Percentiles rank a stretch among this genome's conserved stretches.
Evolutionary conservation across 768 basidiomycete species (phyloP).

Genomic region (Glaciozyma martinii): DNA sequence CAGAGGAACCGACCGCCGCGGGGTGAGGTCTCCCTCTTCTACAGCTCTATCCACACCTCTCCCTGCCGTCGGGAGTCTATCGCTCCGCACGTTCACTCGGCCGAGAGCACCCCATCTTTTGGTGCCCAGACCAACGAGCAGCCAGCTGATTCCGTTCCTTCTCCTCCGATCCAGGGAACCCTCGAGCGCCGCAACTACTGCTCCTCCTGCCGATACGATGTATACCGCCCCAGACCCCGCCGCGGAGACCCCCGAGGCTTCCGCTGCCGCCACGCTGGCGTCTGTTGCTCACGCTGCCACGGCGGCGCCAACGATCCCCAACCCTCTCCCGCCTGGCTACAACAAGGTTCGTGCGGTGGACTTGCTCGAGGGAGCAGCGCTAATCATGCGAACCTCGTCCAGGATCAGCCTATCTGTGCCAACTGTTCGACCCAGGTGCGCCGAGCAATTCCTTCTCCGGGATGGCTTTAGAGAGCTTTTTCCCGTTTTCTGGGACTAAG

Average conservation of each 20-base stretch:
- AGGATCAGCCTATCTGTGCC: constrained; percentile 32
- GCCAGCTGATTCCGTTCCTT: no score
- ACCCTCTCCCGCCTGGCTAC: constrained; percentile 8
- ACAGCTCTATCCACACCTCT: no score
- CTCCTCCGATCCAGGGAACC: no score
- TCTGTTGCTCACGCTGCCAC: neutral
- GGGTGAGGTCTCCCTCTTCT: no score
- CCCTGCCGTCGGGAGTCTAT: no score
- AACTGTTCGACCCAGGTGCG: constrained; percentile 32
- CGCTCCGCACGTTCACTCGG: no score
- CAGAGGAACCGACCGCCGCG: no score
- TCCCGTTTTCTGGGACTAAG: neutral
- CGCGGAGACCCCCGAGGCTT: neutral
- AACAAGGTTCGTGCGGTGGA: neutral
- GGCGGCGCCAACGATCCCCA: neutral
- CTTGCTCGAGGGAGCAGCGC: neutral
- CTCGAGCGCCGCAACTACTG: no score
- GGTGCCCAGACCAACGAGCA: no score
- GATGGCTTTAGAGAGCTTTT: neutral
- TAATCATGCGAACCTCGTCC: neutral
- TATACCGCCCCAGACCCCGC: neutral
- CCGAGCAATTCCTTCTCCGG: neutral
- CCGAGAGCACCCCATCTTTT: no score
- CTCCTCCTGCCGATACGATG: neutral
- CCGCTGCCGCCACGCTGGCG: neutral